Percentiles rank a stretch among this genome's conserved stretches.
phyloP scores from a whole-genome alignment of 2,329 filamentous ascomycete genomes.

The Xylariaceae sp. region DNA sequence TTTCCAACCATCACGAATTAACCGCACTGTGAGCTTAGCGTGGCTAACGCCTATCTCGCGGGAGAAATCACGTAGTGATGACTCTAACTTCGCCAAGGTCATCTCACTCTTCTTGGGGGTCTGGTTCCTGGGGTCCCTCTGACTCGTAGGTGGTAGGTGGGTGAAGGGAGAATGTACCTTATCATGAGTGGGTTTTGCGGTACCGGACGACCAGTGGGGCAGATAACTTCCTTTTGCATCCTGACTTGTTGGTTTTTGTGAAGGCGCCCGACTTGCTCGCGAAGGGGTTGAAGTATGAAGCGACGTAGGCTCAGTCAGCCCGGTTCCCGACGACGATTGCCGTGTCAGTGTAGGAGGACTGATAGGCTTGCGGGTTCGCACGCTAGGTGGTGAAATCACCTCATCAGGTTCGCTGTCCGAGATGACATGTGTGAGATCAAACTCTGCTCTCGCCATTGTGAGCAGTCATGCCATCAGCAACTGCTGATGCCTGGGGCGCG shows the following conservation, averaged over 20 bases:
- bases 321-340: slow-evolving; percentile 23
- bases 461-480: slow-evolving; percentile 5
- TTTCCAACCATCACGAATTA: slow-evolving; percentile 54
- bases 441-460: slow-evolving; percentile 28
- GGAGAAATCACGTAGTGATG: slow-evolving; percentile 48
- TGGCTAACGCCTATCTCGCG: slow-evolving; percentile 55
- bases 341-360: slow-evolving; percentile 29
- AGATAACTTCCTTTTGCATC: slow-evolving; percentile 29
- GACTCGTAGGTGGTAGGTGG: slow-evolving; percentile 29
- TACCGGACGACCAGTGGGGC: slow-evolving; percentile 27
- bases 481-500: neutral
- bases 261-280: slow-evolving; percentile 22
- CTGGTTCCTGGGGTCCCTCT: slow-evolving; percentile 42
- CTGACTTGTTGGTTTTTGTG: slow-evolving; percentile 29
- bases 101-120: slow-evolving; percentile 49
- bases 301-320: slow-evolving; percentile 21
- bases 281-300: slow-evolving; percentile 33
- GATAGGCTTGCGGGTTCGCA: slow-evolving; percentile 31
- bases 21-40: slow-evolving; percentile 51
- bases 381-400: slow-evolving; percentile 13
- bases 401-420: slow-evolving; percentile 41
- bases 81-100: slow-evolving; percentile 53
- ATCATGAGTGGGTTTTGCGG: slow-evolving; percentile 26
- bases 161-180: slow-evolving; percentile 26
- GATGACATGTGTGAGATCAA: slow-evolving; percentile 32